A percentile compares a stretch with the other conserved stretches of the same genome.
Conservation (phyloP, 1,284 basidiomycete species). For the Trametes versicolor region DNA sequence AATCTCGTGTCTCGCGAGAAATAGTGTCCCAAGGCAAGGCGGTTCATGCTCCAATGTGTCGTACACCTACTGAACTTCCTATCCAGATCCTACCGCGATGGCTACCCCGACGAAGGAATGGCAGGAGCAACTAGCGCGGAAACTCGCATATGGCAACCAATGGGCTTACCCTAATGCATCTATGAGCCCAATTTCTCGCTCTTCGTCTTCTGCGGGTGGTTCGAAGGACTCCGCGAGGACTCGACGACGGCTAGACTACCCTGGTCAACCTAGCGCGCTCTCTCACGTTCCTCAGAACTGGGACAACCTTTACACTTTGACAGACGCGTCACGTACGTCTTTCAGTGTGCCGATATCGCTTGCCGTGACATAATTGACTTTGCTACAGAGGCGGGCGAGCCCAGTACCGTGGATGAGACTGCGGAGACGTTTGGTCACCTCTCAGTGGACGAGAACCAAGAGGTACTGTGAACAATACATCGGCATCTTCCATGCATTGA, state of each 20-base stretch:
- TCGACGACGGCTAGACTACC: constrained; percentile 37
- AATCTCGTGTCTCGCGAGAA: constrained; percentile 79
- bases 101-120: constrained; percentile 77
- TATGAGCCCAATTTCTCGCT: constrained; percentile 29
- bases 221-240: constrained; percentile 29
- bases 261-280: constrained; percentile 36
- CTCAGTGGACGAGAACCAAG: constrained; percentile 84
- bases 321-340: constrained; percentile 28
- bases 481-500: not conserved
- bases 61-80: constrained; percentile 4
- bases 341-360: too few relatives aligned
- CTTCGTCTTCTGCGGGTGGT: constrained; percentile 29
- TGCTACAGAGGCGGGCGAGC: constrained; percentile 34
- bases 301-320: constrained; percentile 38
- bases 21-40: constrained; percentile 75
- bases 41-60: not conserved
- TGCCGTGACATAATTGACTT: not conserved
- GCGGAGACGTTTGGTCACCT: constrained; percentile 77
- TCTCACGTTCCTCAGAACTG: constrained; percentile 29
- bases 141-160: constrained; percentile 48
- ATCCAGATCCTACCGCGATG: constrained; percentile 64
- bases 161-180: constrained; percentile 21
- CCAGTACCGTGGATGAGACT: constrained; percentile 55
- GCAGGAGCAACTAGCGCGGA: constrained; percentile 74
- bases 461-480: constrained; percentile 52